These are phyloP conservation scores for Hypoxylon lienhwacheense DNA, from an alignment of 495 filamentous ascomycete genomes.

Conservation along the genomic window DNA sequence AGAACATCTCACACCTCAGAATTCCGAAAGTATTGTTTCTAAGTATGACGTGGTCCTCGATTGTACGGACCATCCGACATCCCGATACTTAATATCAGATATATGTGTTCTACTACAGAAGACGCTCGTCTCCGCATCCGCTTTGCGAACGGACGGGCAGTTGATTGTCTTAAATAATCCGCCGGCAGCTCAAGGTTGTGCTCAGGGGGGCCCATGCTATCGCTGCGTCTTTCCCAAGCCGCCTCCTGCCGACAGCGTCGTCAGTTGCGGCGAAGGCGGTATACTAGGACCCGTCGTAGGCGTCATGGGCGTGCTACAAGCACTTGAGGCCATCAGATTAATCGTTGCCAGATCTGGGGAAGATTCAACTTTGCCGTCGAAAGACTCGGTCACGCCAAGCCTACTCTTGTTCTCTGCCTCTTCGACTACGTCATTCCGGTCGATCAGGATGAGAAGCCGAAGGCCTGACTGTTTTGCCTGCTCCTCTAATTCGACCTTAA, in stretches of 20 bases:
- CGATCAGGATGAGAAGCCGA: slow-evolving; percentile 68
- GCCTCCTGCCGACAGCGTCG: slow-evolving; percentile 73
- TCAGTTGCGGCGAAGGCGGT: slow-evolving; percentile 87
- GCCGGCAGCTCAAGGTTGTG: slow-evolving; percentile 47
- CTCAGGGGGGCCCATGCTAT: slow-evolving; percentile 75
- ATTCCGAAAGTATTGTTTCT: slow-evolving; percentile 63
- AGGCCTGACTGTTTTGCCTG: slow-evolving; percentile 74
- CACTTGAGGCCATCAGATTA: slow-evolving; percentile 85
- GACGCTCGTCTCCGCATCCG: slow-evolving; percentile 84
- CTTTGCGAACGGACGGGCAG: slow-evolving; percentile 84
- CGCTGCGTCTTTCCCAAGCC: slow-evolving; percentile 89
- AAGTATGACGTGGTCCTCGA: slow-evolving; percentile 85
- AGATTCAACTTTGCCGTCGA: slow-evolving; percentile 1
- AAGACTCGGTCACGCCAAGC: slow-evolving; percentile 43
- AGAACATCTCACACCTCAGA: slow-evolving; percentile 63
- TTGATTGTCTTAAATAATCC: slow-evolving; percentile 80
- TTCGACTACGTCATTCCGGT: slow-evolving; percentile 68
- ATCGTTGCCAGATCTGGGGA: slow-evolving; percentile 49
- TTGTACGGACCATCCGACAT: slow-evolving; percentile 89
- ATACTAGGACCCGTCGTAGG: slow-evolving; percentile 92
- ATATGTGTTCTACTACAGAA: slow-evolving; percentile 77
- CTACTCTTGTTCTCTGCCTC: slow-evolving; percentile 75
- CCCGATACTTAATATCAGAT: slow-evolving; percentile 92
- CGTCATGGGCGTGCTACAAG: slow-evolving; percentile 90
- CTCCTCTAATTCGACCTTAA: slow-evolving; percentile 62